Evolutionary conservation across 306 rosid genomes (phyloP).

Genomic region (Cucurbita maxima): DNA sequence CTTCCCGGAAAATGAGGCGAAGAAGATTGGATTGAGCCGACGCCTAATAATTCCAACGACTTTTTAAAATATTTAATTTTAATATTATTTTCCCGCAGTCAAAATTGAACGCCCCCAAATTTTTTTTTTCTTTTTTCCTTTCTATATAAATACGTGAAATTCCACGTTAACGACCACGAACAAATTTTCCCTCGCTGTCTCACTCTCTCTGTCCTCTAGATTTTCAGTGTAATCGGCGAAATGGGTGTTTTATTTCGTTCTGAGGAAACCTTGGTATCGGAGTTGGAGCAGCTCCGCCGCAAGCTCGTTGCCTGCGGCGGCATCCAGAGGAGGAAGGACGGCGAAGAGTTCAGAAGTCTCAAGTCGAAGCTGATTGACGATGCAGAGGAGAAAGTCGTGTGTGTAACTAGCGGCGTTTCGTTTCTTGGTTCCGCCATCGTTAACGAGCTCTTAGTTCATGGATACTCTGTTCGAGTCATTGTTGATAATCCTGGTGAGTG

Average conservation of each 20-base stretch:
- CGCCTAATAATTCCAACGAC: not conserved
- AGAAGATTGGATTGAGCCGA: not conserved
- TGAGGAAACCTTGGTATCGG: constrained; percentile 27
- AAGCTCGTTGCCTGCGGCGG: constrained; percentile 27
- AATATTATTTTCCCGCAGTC: not conserved
- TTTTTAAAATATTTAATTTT: not conserved
- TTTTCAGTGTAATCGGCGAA: not conserved
- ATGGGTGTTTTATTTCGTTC: constrained; percentile 42
- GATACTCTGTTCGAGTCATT: constrained; percentile 61
- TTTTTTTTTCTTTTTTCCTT: not conserved
- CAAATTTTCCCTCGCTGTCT: not conserved
- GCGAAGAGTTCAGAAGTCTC: constrained; percentile 4
- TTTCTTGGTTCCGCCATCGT: constrained; percentile 62
- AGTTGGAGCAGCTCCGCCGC: constrained; percentile 33
- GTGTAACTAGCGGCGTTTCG: constrained; percentile 83
- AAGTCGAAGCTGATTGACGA: not conserved
- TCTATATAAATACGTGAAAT: not conserved
- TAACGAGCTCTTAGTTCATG: constrained; percentile 39
- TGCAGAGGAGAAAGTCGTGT: constrained; percentile 24
- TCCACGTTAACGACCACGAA: not conserved
- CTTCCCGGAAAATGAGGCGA: not conserved
- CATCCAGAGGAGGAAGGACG: constrained; percentile 33
- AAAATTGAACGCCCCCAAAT: not conserved
- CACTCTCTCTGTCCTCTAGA: not conserved
- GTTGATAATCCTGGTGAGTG: constrained; percentile 42